phyloP scores from a whole-genome alignment of 2,329 filamentous ascomycete species.

The Arthrobotrys pseudoclavata region DNA sequence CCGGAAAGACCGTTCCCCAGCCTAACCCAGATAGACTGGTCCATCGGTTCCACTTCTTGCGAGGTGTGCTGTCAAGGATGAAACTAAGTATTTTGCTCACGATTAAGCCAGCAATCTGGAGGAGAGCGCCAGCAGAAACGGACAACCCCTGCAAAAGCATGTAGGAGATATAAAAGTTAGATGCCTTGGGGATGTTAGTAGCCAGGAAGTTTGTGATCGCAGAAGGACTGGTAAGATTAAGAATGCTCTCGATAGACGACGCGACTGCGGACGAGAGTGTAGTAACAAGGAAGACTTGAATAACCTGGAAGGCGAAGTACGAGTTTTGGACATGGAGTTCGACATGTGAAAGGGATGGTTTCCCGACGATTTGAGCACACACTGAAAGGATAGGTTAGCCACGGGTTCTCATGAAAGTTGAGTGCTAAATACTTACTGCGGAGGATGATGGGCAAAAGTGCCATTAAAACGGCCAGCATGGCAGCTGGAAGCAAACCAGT shows the following conservation, averaged over 20 bases:
- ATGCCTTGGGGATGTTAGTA: constrained; percentile 80
- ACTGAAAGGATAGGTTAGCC: constrained; percentile 71
- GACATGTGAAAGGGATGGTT: constrained; percentile 81
- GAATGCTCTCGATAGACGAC: constrained; percentile 73
- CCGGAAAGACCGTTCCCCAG: constrained; percentile 86
- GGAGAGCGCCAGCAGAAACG: constrained; percentile 79
- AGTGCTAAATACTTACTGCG: constrained; percentile 71
- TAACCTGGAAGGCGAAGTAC: constrained; percentile 90
- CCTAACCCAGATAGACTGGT: constrained; percentile 78
- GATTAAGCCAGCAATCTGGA: constrained; percentile 81
- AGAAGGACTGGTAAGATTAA: constrained; percentile 74
- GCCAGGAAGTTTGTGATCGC: constrained; percentile 77
- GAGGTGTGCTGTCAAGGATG: constrained; percentile 81
- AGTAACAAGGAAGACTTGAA: constrained; percentile 91
- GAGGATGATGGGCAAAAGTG: constrained; percentile 84
- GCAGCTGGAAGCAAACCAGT: constrained; percentile 86
- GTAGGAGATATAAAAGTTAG: constrained; percentile 96
- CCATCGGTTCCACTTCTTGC: constrained; percentile 85
- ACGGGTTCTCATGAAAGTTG: not conserved
- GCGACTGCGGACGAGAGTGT: constrained; percentile 86
- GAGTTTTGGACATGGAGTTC: constrained; percentile 91
- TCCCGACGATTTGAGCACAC: constrained; percentile 80
- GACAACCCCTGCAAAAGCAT: constrained; percentile 92
- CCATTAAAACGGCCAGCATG: constrained; percentile 84
- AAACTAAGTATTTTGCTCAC: constrained; percentile 81